Evolutionary conservation across 129 eudicot genomes (phyloP), one percentile per base, ranked within the genome.

Genomic region (Chrysanthemum lavandulifolium): DNA sequence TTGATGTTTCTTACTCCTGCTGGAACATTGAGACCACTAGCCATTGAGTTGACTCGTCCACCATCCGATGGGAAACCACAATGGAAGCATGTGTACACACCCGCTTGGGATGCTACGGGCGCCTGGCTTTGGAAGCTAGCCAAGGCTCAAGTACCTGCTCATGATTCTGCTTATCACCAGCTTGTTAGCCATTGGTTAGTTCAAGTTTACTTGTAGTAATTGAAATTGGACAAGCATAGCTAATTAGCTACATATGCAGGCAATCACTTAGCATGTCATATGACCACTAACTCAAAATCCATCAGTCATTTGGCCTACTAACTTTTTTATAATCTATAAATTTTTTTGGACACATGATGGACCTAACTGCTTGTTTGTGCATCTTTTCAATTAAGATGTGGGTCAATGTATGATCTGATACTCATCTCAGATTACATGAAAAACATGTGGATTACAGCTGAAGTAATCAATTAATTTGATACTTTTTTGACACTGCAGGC

Each of bases 81-180:
- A 11, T 91, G 97, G 97, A 91, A 72, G 72, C 69, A 79, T 19
- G 96, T 88, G 2, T 91, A 59, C 65, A 69, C 71, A 7, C 97
- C n/a, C 3, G 1, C 70, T 14, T 81, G 82, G 80, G 85, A 86
- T 33, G 80, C 95, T 31, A 91, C 97, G 0, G 80, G 86, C 23
- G 65, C 80, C 5, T 91, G 97, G 97, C 86, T 83, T 3, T 91
- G 97, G 95, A 84, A 82, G 81, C 73, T 91, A 10, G 97, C 97
- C 19, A 91, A 91, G 78, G 84, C 90, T 68, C 97, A 91, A 56
- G 89, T 85, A 19, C 91, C 84, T 54, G 79, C 97, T 51, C 97
- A 91, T 68, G 97, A 91, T 75, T 86, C 97, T 2, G 92, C 76
- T 33, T 57, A 49, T 82, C 97, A 91, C 82, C 92, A 91, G 55